Conservation (phyloP, 257 asterid species). For the Scutellaria barbata region DNA sequence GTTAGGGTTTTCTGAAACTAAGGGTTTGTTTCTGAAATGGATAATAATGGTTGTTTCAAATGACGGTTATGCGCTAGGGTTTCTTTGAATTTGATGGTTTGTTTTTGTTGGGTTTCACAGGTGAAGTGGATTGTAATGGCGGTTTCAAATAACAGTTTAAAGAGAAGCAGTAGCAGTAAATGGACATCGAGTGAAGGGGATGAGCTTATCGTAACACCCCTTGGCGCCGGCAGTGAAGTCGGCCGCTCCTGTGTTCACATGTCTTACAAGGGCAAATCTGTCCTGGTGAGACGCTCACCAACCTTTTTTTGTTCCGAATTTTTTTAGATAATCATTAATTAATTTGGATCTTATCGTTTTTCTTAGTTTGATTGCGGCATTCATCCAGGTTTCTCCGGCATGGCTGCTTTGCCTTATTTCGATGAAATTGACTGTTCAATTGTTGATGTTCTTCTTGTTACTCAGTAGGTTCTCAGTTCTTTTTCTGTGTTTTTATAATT, state of each 20-base stretch:
- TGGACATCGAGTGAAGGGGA: slow-evolving; percentile 71
- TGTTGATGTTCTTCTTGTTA: slow-evolving; percentile 88
- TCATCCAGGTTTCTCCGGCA: slow-evolving; percentile 95
- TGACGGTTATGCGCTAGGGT: too few relatives aligned
- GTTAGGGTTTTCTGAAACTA: too few relatives aligned
- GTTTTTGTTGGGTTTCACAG: too few relatives aligned
- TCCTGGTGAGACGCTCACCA: slow-evolving; percentile 55
- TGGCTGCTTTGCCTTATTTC: slow-evolving; percentile 97
- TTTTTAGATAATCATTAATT: background rate
- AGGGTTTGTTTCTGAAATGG: too few relatives aligned
- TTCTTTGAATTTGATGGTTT: too few relatives aligned
- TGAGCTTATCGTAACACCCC: slow-evolving; percentile 83
- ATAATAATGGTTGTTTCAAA: too few relatives aligned
- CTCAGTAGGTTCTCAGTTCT: slow-evolving; percentile 63
- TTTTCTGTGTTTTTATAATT: background rate
- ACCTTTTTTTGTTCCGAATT: background rate
- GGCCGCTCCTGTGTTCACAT: slow-evolving; percentile 94
- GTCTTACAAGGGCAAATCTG: slow-evolving; percentile 89
- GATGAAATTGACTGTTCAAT: slow-evolving; percentile 91
- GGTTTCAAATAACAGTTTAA: slow-evolving; percentile 26
- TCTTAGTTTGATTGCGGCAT: slow-evolving; percentile 93
- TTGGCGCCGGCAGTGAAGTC: slow-evolving; percentile 97
- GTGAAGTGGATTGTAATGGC: background rate
- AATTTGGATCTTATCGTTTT: background rate
- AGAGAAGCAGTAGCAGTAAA: slow-evolving; percentile 51